Conservation (phyloP, 495 filamentous ascomycete genomes). For the Evansstolkia leycettana region DNA sequence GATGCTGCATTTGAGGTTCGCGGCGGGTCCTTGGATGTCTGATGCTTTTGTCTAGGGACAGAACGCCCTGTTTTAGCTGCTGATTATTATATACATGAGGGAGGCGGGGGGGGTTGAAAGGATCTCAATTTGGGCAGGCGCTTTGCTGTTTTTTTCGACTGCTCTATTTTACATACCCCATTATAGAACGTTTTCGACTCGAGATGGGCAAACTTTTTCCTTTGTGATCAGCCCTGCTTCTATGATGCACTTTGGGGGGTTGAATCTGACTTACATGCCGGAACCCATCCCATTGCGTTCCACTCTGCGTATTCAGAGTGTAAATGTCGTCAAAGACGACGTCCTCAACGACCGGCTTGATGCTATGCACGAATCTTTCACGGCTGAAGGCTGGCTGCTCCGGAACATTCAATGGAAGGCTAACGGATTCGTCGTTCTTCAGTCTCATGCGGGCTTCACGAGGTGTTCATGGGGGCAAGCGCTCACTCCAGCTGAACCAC, state of each 20-base stretch:
- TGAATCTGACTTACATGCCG: constrained; percentile 37
- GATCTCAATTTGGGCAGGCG: too few relatives aligned
- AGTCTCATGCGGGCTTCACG: too few relatives aligned
- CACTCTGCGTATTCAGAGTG: constrained; percentile 56
- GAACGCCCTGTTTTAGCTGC: too few relatives aligned
- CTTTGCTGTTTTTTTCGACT: too few relatives aligned
- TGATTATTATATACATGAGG: too few relatives aligned
- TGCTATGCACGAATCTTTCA: constrained; percentile 38
- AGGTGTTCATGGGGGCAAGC: not conserved
- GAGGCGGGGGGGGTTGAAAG: too few relatives aligned
- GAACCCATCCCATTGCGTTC: constrained; percentile 67
- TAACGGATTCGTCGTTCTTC: constrained; percentile 5
- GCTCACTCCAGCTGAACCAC: constrained; percentile 36
- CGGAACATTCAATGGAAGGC: constrained; percentile 43
- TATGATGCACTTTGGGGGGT: too few relatives aligned
- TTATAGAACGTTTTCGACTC: constrained; percentile 40
- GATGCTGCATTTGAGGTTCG: constrained; percentile 38
- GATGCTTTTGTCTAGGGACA: constrained; percentile 27
- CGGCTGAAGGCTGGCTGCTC: constrained; percentile 36
- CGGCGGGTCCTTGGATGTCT: constrained; percentile 33
- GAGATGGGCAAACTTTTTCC: constrained; percentile 26
- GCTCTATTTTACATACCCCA: constrained; percentile 11
- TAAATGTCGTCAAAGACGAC: constrained; percentile 50
- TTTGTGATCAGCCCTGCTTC: too few relatives aligned
- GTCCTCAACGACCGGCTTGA: constrained; percentile 28